phyloP scores from a whole-genome alignment of 1,139 yeast genomes.

The Zygosaccharomyces pseudobailii region DNA sequence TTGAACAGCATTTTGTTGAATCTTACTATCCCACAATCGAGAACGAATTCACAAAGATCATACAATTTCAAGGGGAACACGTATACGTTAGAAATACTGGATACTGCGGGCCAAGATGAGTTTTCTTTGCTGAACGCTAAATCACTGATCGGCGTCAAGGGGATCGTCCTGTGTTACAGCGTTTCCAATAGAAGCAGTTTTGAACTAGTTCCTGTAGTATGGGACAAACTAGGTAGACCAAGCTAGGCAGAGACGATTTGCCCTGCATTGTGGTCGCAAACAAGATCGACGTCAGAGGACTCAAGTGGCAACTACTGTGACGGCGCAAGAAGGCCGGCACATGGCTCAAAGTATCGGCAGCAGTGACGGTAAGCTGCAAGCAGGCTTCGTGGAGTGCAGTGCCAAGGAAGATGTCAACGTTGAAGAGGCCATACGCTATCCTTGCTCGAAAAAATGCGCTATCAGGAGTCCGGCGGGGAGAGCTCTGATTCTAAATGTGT shows the following conservation, averaged over 20 bases:
- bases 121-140: constrained; percentile 79
- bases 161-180: constrained; percentile 77
- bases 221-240: constrained; percentile 73
- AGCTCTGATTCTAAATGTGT: constrained; percentile 40
- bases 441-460: constrained; percentile 73
- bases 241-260: constrained; percentile 62
- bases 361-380: constrained; percentile 43
- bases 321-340: constrained; percentile 56
- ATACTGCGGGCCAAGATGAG: constrained; percentile 96
- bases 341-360: constrained; percentile 41
- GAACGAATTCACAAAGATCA: constrained; percentile 74
- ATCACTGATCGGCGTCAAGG: constrained; percentile 79
- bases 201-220: constrained; percentile 68
- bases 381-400: constrained; percentile 75
- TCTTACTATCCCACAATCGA: constrained; percentile 91
- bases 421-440: constrained; percentile 56
- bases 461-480: constrained; percentile 35
- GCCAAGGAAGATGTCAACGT: constrained; percentile 69
- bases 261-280: constrained; percentile 86
- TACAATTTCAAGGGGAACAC: constrained; percentile 70
- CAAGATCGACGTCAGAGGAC: constrained; percentile 63
- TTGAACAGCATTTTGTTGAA: constrained; percentile 85
- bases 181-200: constrained; percentile 77
- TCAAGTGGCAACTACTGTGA: constrained; percentile 55
- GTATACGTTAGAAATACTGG: constrained; percentile 80